A percentile compares a stretch with the other conserved stretches of the same genome.
These are phyloP conservation scores for Leucosporidium creatinivorum DNA, from an alignment of 768 basidiomycete species.

Conservation along the genomic window DNA sequence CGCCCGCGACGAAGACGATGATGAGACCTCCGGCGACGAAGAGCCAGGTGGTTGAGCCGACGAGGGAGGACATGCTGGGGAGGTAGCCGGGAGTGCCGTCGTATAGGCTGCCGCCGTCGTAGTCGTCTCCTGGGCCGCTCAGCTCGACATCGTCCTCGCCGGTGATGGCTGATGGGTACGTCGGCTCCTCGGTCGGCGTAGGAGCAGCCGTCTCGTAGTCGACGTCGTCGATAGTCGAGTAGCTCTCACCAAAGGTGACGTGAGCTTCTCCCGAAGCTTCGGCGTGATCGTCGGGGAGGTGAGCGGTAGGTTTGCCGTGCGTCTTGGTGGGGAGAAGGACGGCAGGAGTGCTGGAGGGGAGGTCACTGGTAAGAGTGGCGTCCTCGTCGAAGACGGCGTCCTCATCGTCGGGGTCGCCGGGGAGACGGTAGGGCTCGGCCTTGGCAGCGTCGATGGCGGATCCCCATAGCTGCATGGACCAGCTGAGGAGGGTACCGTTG, in stretches of 20 bases:
- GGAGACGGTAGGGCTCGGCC: conserved; percentile 44
- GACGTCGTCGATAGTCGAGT: conserved; percentile 56
- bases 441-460: conserved; percentile 65
- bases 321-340: conserved; percentile 49
- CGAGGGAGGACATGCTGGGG: conserved; percentile 63
- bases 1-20: conserved; percentile 61
- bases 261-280: conserved; percentile 65
- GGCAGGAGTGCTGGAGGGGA: background rate
- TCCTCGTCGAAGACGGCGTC: background rate
- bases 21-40: conserved; percentile 78
- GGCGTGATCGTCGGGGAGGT: conserved; percentile 80
- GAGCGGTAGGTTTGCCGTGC: conserved; percentile 74
- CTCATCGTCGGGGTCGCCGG: conserved; percentile 16
- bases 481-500: conserved; percentile 69
- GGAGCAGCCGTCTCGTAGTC: conserved; percentile 5
- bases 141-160: conserved; percentile 33
- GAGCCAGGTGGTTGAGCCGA: conserved; percentile 78
- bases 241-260: conserved; percentile 72
- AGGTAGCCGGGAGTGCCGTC: conserved; percentile 52
- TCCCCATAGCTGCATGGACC: conserved; percentile 91
- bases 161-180: conserved; percentile 49
- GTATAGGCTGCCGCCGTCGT: conserved; percentile 32
- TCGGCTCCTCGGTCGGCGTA: background rate
- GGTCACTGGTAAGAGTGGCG: background rate
- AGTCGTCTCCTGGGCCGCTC: conserved; percentile 16